Evolutionary conservation across 345 rosid species (phyloP).

Genomic region (Eucalyptus polybractea): DNA sequence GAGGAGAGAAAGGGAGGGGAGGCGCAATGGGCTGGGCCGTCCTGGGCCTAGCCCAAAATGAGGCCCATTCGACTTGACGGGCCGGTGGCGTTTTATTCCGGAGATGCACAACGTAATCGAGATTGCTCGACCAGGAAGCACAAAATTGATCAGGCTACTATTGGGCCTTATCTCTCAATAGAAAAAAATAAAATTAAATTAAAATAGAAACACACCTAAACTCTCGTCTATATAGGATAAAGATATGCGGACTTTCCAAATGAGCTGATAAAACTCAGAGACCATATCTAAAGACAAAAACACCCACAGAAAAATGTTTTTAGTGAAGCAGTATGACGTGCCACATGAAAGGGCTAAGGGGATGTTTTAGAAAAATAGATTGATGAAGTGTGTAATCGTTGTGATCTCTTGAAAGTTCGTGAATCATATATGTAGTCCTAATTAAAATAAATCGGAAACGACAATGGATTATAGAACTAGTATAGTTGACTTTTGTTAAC

Average conservation of each 20-base stretch:
- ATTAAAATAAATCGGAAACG: not conserved
- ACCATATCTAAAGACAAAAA: not conserved
- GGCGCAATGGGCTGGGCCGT: not conserved
- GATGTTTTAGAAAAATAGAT: not conserved
- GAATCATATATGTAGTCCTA: not conserved
- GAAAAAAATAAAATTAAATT: not conserved
- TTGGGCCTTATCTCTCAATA: not conserved
- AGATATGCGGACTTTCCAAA: not conserved
- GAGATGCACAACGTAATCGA: not conserved
- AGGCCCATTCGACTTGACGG: not conserved
- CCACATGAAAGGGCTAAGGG: not conserved
- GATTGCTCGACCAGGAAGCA: not conserved
- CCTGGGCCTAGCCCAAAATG: not conserved
- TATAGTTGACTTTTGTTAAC: not conserved
- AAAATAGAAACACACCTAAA: not conserved
- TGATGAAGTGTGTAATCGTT: not conserved
- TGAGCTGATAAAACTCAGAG: not conserved
- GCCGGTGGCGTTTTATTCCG: not conserved
- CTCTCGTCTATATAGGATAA: not conserved
- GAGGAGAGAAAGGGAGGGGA: no score
- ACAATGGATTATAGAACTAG: accelerated
- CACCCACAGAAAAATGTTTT: not conserved
- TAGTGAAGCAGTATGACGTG: not conserved
- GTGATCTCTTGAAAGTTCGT: not conserved
- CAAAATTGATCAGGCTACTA: not conserved